Conservation (phyloP, 2,329 filamentous ascomycete species). For the Scedosporium dehoogii region DNA sequence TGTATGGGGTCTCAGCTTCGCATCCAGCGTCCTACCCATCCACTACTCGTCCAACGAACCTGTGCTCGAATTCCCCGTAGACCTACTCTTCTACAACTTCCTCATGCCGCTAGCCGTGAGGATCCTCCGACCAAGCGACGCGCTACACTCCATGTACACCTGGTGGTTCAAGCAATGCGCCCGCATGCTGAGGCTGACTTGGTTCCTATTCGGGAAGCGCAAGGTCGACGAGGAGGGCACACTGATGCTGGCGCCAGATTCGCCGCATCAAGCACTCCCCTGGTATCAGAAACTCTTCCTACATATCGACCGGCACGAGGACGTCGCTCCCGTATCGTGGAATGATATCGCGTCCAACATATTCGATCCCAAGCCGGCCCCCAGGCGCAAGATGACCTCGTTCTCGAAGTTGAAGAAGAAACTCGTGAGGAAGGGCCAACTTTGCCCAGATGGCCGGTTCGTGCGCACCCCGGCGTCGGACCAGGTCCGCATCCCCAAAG, state of each 20-base stretch:
- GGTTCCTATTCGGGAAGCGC: constrained; percentile 86
- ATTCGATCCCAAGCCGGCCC: neutral
- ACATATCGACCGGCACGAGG: constrained; percentile 29
- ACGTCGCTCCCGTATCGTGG: constrained; percentile 48
- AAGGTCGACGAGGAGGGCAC: constrained; percentile 72
- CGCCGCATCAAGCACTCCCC: constrained; percentile 20
- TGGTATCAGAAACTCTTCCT: constrained; percentile 35
- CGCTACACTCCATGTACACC: constrained; percentile 73
- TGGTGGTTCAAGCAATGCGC: constrained; percentile 96
- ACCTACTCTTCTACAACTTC: constrained; percentile 94
- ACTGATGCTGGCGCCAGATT: constrained; percentile 34
- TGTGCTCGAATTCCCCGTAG: constrained; percentile 86
- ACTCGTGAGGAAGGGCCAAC: constrained; percentile 38
- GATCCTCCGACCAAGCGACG: constrained; percentile 77
- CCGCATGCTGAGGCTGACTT: constrained; percentile 66
- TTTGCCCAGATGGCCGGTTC: constrained; percentile 67
- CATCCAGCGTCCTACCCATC: constrained; percentile 69
- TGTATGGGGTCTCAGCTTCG: constrained; percentile 75
- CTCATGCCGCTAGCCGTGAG: constrained; percentile 80
- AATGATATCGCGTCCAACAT: constrained; percentile 30
- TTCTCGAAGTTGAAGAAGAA: constrained; percentile 29
- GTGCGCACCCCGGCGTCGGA: constrained; percentile 92
- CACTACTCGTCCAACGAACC: constrained; percentile 91
- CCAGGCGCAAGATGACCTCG: constrained; percentile 21
- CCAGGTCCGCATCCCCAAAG: constrained; percentile 87